Percentiles rank a stretch among this genome's conserved stretches.
phyloP scores from a whole-genome alignment of 1,284 basidiomycete genomes.

The Pyrrhoderma lamaoense region DNA sequence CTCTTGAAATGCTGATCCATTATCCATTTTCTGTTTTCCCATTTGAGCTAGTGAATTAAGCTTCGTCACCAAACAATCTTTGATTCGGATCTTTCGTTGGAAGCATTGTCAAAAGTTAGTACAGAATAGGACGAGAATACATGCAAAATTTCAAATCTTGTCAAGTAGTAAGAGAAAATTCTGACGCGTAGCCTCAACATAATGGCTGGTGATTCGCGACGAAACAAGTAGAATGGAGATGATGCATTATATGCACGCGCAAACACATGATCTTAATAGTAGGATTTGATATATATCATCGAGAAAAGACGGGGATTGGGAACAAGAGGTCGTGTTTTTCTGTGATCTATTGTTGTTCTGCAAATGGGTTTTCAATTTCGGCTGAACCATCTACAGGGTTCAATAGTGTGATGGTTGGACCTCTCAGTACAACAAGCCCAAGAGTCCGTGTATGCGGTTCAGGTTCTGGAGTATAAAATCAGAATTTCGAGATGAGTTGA shows the following conservation, averaged over 20 bases:
- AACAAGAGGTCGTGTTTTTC: no score
- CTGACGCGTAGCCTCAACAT: conserved; percentile 12
- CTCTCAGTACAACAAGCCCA: conserved; percentile 83
- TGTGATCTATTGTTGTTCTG: conserved; percentile 37
- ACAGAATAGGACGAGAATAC: neutral
- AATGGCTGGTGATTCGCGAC: conserved; percentile 7
- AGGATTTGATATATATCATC: no score
- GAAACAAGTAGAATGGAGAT: no score
- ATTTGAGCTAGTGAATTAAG: no score
- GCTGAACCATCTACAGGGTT: conserved; percentile 91
- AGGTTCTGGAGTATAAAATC: conserved; percentile 41
- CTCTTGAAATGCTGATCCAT: no score
- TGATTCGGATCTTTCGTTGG: no score
- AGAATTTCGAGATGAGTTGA: conserved; percentile 7
- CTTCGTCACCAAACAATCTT: no score
- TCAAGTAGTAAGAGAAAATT: neutral
- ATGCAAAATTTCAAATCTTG: neutral
- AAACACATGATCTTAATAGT: no score
- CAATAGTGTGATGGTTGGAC: conserved; percentile 87
- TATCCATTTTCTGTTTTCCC: no score
- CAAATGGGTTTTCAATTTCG: conserved; percentile 82
- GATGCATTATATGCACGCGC: no score
- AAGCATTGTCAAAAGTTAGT: no score
- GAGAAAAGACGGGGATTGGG: no score
- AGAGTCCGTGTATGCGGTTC: conserved; percentile 59